phyloP scores from a whole-genome alignment of 352 stramenopile genomes.

The Globisporangium carolinianum region DNA sequence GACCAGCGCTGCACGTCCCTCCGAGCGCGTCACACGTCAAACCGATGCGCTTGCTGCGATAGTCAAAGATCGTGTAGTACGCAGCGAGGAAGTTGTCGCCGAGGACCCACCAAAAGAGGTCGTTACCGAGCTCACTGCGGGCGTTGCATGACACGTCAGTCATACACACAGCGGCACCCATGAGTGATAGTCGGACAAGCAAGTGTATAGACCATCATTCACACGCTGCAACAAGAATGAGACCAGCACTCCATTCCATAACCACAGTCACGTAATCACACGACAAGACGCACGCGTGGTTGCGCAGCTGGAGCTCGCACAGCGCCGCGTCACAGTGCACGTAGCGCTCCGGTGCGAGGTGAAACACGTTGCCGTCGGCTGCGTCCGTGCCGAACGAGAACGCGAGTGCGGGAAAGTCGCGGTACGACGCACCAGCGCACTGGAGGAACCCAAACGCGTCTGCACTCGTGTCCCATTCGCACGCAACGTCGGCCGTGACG shows the following conservation, averaged over 20 bases:
- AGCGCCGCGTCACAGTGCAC: constrained; percentile 21
- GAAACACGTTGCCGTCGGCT: constrained; percentile 25
- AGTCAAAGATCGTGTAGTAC: constrained; percentile 65
- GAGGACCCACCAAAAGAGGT: constrained; percentile 52
- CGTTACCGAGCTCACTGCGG: constrained; percentile 27
- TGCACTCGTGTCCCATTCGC: constrained; percentile 14
- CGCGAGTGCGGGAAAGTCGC: constrained; percentile 39
- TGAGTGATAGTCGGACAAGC: too few species aligned
- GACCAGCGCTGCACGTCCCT: constrained; percentile 5
- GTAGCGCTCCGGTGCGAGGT: constrained; percentile 33
- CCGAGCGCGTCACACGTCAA: constrained; percentile 31
- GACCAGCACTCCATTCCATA: not conserved
- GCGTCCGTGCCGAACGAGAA: constrained; percentile 25
- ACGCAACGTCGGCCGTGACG: constrained; percentile 24
- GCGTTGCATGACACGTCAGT: not conserved
- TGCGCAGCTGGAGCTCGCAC: constrained; percentile 40
- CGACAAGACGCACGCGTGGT: constrained; percentile 23
- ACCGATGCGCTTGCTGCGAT: constrained; percentile 31
- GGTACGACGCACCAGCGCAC: constrained; percentile 21
- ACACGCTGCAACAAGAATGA: not conserved
- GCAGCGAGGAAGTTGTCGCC: constrained; percentile 50
- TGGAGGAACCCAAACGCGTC: constrained; percentile 1
- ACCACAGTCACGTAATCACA: too few species aligned
- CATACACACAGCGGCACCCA: not conserved
- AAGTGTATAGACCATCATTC: not conserved